Base-by-base conservation (phyloP, 1,139 yeast species). In the Arxiozyma slooffiae region DNA sequence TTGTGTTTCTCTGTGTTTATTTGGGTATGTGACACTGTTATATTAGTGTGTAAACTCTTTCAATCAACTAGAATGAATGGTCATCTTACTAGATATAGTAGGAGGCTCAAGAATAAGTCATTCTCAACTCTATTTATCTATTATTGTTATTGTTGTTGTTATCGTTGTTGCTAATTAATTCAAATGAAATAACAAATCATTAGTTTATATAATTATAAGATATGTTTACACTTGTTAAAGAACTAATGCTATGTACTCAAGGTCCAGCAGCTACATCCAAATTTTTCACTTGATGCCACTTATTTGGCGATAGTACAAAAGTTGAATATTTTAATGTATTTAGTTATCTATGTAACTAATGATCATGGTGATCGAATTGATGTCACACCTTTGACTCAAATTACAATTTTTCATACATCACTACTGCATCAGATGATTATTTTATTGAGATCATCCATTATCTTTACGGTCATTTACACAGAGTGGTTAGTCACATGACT, bases 361-460 rank as follows among this genome's bases (percentile, higher is more conserved):
- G 22, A 9, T 43, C 11, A 11, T 30, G 36, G n/a, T 14, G 36
- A 11, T 11, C 36, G 14, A 30, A 22, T 22, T 6, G 38, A 20
- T 22, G 24, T 34, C 7, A 17, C 20, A n/a, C 43, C 43, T 1
- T n/a, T 21, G 24, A 18, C 38, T 21, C 26, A 36, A n/a, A 21
- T 21, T n/a, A 24, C 22, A 5, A 61, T 67, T 2, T 41, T 56
- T 7, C 68, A 65, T 73, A 37, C 61, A 3, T 52, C 46, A 97
- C 95, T 1, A 80, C 95, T 0, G 92, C 85, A 1, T 84, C 95
- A 0, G 97, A 92, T 63, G 98, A 92, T 66, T 73, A 81, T 55
- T 82, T 95, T 0, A 75, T 90, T 7, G 74, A 92, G 42, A 69
- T 92, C 3, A 88, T 95, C 88, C 77, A 82, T 48, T 66, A 82